These are phyloP conservation scores for Hondaea fermentalgiana DNA, from an alignment of 108 stramenopile genomes.

Conservation along the genomic window DNA sequence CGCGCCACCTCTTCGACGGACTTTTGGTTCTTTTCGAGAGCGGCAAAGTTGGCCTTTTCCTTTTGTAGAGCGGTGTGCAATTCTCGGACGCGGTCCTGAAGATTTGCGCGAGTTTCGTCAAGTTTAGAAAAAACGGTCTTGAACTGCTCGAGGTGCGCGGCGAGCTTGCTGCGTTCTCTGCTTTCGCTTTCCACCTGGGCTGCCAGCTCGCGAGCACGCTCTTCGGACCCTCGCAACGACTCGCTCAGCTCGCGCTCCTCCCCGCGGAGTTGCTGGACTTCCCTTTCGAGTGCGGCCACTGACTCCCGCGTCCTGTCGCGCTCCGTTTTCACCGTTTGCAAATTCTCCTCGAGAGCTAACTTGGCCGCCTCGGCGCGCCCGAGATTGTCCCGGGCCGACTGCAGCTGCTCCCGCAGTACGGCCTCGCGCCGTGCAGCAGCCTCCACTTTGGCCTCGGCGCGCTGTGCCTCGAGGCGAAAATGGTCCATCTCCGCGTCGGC, in stretches of 20 bases:
- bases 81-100: neutral
- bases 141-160: conserved; percentile 8
- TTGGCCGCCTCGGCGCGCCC: neutral
- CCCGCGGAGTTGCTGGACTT: neutral
- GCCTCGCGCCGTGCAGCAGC: neutral
- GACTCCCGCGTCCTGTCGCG: neutral
- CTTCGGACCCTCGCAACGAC: neutral
- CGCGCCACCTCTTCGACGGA: neutral
- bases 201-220: neutral
- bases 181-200: neutral
- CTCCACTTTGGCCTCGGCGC: neutral
- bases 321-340: neutral
- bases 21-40: neutral
- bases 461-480: neutral
- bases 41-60: neutral
- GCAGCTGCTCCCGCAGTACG: neutral
- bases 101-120: neutral
- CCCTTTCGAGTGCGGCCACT: neutral
- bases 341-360: neutral
- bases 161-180: neutral
- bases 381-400: neutral
- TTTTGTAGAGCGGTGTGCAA: neutral
- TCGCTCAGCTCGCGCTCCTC: neutral
- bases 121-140: neutral
- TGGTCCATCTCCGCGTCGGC: neutral